Base-by-base conservation (phyloP, 2,329 filamentous ascomycete genomes). In the Aspergillus sp. region DNA sequence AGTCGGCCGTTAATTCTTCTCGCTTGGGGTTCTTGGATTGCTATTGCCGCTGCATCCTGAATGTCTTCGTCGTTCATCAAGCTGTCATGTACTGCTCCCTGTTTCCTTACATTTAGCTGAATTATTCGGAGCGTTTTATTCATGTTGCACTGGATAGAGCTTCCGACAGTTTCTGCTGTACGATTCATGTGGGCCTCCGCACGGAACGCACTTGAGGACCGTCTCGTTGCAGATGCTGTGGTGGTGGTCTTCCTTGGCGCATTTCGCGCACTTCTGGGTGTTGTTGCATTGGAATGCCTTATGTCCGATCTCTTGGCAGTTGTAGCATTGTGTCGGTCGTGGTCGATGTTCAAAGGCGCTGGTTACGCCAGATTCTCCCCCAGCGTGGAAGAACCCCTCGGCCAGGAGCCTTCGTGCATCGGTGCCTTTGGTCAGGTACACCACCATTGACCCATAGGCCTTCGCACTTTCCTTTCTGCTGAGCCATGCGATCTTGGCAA, bases 251-350 rank as follows among this genome's bases (percentile, higher is more conserved):
- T 5, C 22, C 22, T 22, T 22, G 24, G 24, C 24, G 24, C 24
- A 24, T 24, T 24, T 24, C 24, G 24, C 24, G 24, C 24, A 24
- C 4, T 24, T 24, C 24, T 24, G 24, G 4, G 24, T 24, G 24
- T 24, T 24, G 1, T 24, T 24, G 24, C 24, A 24, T 24, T 24
- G 24, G 24, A 24, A 24, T 24, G 24, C 24, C 24, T 24, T 24
- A 6, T 24, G 24, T 24, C 24, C 24, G 24, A 24, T 24, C 24
- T 24, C 24, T 24, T 24, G 24, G 24, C 63, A 72, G 39, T 71
- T 71, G 47, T 69, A 72, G 53, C 59, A 73, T 64, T 71, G 59
- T 30, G 62, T 55, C 34, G 64, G 66, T 54, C 60, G 57, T 38
- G 51, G 57, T 48, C 64, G 61, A 53, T 61, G 43, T 53, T 66